Base-by-base conservation (phyloP, 768 basidiomycete genomes). In the Cyclocybe aegerita region DNA sequence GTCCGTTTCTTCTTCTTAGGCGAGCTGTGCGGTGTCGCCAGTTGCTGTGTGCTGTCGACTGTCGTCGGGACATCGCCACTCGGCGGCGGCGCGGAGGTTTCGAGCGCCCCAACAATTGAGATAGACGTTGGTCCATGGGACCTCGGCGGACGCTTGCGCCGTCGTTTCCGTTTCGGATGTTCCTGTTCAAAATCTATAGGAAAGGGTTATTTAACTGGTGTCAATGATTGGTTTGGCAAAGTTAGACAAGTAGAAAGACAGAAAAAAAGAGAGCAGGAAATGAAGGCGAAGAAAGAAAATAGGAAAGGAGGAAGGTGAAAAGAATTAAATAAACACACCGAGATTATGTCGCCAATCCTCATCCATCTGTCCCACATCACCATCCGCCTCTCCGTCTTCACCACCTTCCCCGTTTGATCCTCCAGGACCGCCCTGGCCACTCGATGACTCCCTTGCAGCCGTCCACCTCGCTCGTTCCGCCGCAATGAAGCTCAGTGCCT, bases 401-500 rank as follows among this genome's bases (percentile, higher is more conserved):
- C 16, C 38, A 11, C 30, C 47, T 17, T 49, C 43, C 33, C 9
- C 43, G 10, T 57, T 15, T 4, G 38, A 56, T 7, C 54, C 52
- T 16, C 43, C 60, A 12, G 50, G 39, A 14, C 46, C 49, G 3
- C 4, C 16, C 16, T 45, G 43, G 30, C 30, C 38, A 1, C 38
- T 48, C 39, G 45, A 7, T 9, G 47, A 54, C n/a, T 69, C 73
- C 34, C 71, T 71, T 37, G 66, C 64, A n/a, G 82, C 84, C 39
- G 72, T 77, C 55, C 81, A 74, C 53, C 76, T 74, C 33, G 80
- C 81, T 48, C 86, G 75, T 63, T 91, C 89, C 8, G 80, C 81
- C 38, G 84, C 86, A 43, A 90, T 75, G 53, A 90, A 92, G n/a
- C 78, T 80, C 10, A 92, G 73, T 0, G 86, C 87, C 52, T 83